Base-by-base conservation (phyloP, 768 basidiomycete species). In the Amanita pallidorosea region DNA sequence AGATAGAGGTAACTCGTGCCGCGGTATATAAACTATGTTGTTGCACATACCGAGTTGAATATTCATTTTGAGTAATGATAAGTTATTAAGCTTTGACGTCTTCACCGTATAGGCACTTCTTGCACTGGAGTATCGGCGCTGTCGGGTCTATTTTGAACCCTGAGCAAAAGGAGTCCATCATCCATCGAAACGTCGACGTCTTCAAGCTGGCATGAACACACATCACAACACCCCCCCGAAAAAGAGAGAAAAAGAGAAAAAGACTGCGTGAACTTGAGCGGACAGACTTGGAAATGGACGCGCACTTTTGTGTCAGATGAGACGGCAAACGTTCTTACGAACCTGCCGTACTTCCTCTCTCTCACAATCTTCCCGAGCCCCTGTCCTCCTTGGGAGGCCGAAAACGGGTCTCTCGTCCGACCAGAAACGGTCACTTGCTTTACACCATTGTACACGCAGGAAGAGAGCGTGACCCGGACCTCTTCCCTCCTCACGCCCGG, bases 401-500 rank as follows among this genome's bases (percentile, higher is more conserved):
- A 63, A 54, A 81, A 70, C 22, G 64, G 64, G 9, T 79, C 66
- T 34, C 64, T 57, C 43, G 64, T 66, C 56, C 63, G 59, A 35
- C 81, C 85, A 18, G 67, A 61, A 49, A 88, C 71, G 45, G 71
- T 73, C 56, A 88, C 66, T 58, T 83, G 80, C 59, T 72, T 81
- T 54, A 78, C 72, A 54, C 78, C 72, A 55, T 79, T 86, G 68
- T 77, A 76, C 51, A 70, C 61, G 60, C 79, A 80, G 54, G 75
- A 80, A 45, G 76, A 74, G 50, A 88, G 72, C 45, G 71, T 72
- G 65, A 87, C 70, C 53, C 65, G 73, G 47, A 88, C 57, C 57
- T 85, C 79, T 54, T 63, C 62, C 54, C 70, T 75, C 59, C 73
- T 74, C 60, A 85, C 68, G 38, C 85, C 85, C 3, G 85, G 85